Conservation (phyloP, 2,329 filamentous ascomycete genomes). For the Pseudogymnoascus pannorum region DNA sequence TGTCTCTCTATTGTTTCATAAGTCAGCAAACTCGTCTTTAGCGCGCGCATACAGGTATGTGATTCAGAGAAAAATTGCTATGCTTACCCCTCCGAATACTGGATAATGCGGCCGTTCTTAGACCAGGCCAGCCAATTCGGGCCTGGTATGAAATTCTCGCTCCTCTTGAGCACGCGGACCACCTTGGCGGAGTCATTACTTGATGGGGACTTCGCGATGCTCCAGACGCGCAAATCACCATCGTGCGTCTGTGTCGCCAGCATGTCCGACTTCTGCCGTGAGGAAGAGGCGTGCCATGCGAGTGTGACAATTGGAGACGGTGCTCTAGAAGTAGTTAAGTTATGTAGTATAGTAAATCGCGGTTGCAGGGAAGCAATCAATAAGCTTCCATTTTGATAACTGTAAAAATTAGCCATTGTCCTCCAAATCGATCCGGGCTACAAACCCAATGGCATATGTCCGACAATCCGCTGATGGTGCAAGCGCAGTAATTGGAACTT, state of each 20-base stretch:
- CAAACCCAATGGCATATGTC: conserved; percentile 91
- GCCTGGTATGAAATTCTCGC: conserved; percentile 64
- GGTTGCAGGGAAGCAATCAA: conserved; percentile 84
- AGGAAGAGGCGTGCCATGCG: conserved; percentile 93
- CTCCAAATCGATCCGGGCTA: conserved; percentile 12
- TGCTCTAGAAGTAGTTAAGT: conserved; percentile 72
- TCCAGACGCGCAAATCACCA: conserved; percentile 93
- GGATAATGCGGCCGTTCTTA: conserved; percentile 92
- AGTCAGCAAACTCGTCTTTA: conserved; percentile 36
- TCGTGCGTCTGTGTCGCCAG: conserved; percentile 86
- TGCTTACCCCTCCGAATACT: conserved; percentile 82
- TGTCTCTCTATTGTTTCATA: conserved; percentile 58
- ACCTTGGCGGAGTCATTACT: conserved; percentile 73
- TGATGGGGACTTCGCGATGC: conserved; percentile 73
- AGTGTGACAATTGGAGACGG: conserved; percentile 84
- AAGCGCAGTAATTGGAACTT: conserved; percentile 89
- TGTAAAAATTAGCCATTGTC: conserved; percentile 31
- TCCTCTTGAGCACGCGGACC: conserved; percentile 76
- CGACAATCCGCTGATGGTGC: conserved; percentile 84
- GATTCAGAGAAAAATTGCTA: conserved; percentile 13
- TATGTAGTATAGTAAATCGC: conserved; percentile 89
- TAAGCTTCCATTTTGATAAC: conserved; percentile 91
- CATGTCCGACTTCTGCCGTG: conserved; percentile 97
- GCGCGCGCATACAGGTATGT: conserved; percentile 39
- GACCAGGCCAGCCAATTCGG: conserved; percentile 98